Conservation (phyloP, 345 rosid genomes). For the Moringa oleifera region DNA sequence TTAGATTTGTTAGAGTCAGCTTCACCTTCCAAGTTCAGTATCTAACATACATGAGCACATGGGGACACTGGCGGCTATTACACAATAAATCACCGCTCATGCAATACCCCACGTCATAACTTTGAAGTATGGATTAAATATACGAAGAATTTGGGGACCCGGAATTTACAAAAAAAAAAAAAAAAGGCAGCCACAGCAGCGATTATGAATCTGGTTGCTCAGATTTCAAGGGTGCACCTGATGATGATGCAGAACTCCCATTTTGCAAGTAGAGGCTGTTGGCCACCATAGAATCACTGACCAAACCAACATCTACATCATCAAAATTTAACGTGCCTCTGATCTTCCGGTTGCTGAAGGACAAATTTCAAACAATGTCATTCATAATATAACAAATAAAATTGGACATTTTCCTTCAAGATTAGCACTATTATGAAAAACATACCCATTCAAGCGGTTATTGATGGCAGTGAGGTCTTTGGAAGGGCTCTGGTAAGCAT, state of each 20-base stretch:
- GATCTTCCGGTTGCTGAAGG: slow-evolving; percentile 46
- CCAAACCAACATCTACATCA: slow-evolving; percentile 74
- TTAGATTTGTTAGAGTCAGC: too few species aligned
- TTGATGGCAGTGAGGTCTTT: slow-evolving; percentile 89
- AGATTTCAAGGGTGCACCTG: slow-evolving; percentile 27
- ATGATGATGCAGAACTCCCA: slow-evolving; percentile 38
- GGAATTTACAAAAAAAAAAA: slow-evolving; percentile 21
- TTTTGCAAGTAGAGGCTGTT: slow-evolving; percentile 76
- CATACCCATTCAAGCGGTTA: slow-evolving; percentile 76
- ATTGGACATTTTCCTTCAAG: neutral
- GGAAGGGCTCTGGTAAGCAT: slow-evolving; percentile 95
- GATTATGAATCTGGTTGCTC: slow-evolving; percentile 32
- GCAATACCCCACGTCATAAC: too few species aligned
- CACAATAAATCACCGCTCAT: too few species aligned
- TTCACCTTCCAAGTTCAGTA: too few species aligned
- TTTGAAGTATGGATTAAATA: neutral
- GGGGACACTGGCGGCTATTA: too few species aligned
- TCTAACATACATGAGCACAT: too few species aligned
- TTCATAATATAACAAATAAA: neutral
- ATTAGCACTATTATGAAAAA: slow-evolving; percentile 2
- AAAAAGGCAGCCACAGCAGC: neutral
- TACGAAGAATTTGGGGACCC: neutral
- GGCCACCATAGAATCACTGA: slow-evolving; percentile 92
- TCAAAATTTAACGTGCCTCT: slow-evolving; percentile 77
- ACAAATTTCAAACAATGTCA: neutral